Conservation (phyloP, 495 filamentous ascomycete genomes). For the Aspergillus carlsbadensis region DNA sequence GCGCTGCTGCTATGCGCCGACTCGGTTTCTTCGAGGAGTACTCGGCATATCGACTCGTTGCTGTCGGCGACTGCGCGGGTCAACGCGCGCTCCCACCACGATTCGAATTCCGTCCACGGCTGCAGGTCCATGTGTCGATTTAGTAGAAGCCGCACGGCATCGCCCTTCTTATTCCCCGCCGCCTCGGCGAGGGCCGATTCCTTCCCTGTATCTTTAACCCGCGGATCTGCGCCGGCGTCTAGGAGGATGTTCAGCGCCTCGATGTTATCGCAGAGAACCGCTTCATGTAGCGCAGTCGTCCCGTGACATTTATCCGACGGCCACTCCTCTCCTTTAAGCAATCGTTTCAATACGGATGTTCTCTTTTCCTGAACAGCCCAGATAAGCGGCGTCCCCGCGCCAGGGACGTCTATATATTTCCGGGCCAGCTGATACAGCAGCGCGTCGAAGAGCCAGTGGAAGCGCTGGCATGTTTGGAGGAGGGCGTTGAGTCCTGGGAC, state of each 20-base stretch:
- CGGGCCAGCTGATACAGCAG: conserved; percentile 1
- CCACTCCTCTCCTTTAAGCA: not conserved
- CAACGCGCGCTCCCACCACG: not conserved
- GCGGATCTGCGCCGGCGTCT: not conserved
- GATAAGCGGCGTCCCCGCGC: not conserved
- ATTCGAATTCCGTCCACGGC: not conserved
- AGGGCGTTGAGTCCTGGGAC: not conserved
- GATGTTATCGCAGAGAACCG: not conserved
- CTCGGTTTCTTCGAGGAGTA: not conserved
- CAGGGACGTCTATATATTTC: not conserved
- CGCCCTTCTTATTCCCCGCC: not conserved
- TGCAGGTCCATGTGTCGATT: not conserved
- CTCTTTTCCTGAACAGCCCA: conserved; percentile 6
- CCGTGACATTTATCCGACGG: not conserved
- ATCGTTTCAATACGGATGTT: not conserved
- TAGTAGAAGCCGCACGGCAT: not conserved
- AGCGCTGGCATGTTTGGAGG: not conserved
- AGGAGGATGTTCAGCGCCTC: not conserved
- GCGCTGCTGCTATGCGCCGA: not conserved
- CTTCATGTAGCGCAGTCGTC: conserved; percentile 1
- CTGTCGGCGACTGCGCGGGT: not conserved
- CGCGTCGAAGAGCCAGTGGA: not conserved
- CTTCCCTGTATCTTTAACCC: not conserved
- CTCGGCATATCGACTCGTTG: not conserved
- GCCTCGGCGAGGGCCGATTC: not conserved